A percentile compares a stretch with the other conserved stretches of the same genome.
Evolutionary conservation across 768 basidiomycete species (phyloP).

Genomic region (Suillus cothurnatus): DNA sequence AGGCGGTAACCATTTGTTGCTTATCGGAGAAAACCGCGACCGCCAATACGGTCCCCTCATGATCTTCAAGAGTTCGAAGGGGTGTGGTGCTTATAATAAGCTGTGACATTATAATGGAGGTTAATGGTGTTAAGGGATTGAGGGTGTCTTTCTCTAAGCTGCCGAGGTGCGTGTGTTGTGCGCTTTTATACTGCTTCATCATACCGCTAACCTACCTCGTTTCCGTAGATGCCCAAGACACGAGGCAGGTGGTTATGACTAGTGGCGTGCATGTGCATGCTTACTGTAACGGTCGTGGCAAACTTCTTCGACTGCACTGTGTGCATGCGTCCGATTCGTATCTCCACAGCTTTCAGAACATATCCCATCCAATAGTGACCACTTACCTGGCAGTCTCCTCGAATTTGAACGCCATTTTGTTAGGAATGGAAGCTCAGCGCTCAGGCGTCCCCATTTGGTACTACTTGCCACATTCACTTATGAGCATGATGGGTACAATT

Average conservation of each 20-base stretch:
- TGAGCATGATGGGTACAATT: too few species aligned
- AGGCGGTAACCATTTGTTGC: background rate
- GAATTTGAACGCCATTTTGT: too few species aligned
- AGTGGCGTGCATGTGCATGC: too few species aligned
- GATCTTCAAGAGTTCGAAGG: background rate
- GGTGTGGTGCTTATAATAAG: background rate
- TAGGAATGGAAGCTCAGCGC: background rate
- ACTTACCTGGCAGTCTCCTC: too few species aligned
- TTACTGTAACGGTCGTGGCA: too few species aligned
- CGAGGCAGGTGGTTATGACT: too few species aligned
- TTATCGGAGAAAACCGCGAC: background rate
- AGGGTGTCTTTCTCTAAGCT: background rate
- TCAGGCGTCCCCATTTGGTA: background rate
- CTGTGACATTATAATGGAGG: background rate
- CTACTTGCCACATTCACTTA: too few species aligned
- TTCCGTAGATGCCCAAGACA: background rate
- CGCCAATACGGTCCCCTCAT: background rate
- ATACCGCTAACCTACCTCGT: background rate
- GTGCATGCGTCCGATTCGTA: too few species aligned
- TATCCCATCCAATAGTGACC: too few species aligned
- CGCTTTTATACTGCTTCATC: background rate
- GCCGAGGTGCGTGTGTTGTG: background rate
- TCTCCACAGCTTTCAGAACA: background rate
- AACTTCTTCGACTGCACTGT: too few species aligned
- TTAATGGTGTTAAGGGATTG: background rate